Conservation (phyloP, 495 filamentous ascomycete species). For the Podospora appendiculata region DNA sequence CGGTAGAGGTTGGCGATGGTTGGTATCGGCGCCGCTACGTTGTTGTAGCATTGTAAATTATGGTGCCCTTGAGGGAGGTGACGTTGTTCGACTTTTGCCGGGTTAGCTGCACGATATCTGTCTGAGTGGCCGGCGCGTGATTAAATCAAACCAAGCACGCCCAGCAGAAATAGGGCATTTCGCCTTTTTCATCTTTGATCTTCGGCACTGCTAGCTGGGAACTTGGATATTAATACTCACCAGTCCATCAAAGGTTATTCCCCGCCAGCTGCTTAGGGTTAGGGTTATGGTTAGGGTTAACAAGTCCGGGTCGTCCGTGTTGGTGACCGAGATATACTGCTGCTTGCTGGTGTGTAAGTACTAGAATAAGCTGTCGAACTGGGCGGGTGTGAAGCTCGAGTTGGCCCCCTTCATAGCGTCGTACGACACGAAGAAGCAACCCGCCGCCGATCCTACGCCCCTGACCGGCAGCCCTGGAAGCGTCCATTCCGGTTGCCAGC, state of each 20-base stretch:
- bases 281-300: too few species aligned
- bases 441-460: constrained; percentile 35
- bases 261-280: constrained; percentile 27
- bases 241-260: constrained; percentile 40
- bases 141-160: too few species aligned
- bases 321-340: constrained; percentile 26
- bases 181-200: too few species aligned
- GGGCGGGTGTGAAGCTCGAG: constrained; percentile 6
- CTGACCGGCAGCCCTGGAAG: constrained; percentile 34
- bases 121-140: too few species aligned
- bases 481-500: constrained; percentile 33
- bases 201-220: not conserved
- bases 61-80: constrained; percentile 15
- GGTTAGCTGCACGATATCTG: too few species aligned
- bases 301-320: constrained; percentile 33
- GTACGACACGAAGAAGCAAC: constrained; percentile 8
- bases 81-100: constrained; percentile 16
- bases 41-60: constrained; percentile 22
- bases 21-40: constrained; percentile 5
- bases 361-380: constrained; percentile 20
- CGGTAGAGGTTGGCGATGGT: constrained; percentile 21
- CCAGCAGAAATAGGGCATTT: too few species aligned
- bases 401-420: constrained; percentile 17
- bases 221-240: constrained; percentile 17
- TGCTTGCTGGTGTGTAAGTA: constrained; percentile 16